Percentiles rank a stretch among this genome's conserved stretches.
These are phyloP conservation scores for Trichothecium roseum DNA, from an alignment of 2,329 filamentous ascomycete genomes.

Conservation along the genomic window DNA sequence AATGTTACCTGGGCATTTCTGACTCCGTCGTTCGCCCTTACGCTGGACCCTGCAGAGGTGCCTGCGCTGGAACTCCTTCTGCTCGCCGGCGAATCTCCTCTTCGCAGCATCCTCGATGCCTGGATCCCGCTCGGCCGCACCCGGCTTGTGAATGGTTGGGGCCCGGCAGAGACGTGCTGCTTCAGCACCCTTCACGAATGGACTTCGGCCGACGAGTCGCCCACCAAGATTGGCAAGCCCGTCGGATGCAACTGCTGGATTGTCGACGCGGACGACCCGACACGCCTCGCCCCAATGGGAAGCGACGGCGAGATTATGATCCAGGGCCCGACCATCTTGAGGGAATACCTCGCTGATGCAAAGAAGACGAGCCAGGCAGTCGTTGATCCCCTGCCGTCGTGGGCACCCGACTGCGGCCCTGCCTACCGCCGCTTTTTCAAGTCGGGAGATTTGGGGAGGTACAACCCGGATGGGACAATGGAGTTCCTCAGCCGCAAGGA, in stretches of 20 bases:
- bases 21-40: not conserved
- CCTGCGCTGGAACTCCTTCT: conserved; percentile 3
- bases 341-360: no score
- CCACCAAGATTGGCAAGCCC: not conserved
- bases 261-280: not conserved
- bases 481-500: conserved; percentile 1
- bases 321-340: not conserved
- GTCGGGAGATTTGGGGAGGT: not conserved
- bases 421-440: no score
- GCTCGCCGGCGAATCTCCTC: conserved; percentile 3
- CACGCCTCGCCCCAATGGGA: not conserved
- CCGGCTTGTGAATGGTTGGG: no score
- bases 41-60: not conserved
- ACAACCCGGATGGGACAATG: not conserved
- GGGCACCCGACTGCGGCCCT: not conserved
- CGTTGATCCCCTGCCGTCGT: not conserved
- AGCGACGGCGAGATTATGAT: not conserved
- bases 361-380: conserved; percentile 13
- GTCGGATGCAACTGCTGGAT: no score
- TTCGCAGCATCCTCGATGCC: no score
- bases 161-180: conserved; percentile 2
- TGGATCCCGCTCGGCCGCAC: no score
- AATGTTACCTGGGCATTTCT: conserved; percentile 1
- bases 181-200: conserved; percentile 5
- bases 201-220: not conserved